These are phyloP conservation scores for Ascosphaera apis DNA, from an alignment of 2,329 filamentous ascomycete genomes.

Conservation along the genomic window DNA sequence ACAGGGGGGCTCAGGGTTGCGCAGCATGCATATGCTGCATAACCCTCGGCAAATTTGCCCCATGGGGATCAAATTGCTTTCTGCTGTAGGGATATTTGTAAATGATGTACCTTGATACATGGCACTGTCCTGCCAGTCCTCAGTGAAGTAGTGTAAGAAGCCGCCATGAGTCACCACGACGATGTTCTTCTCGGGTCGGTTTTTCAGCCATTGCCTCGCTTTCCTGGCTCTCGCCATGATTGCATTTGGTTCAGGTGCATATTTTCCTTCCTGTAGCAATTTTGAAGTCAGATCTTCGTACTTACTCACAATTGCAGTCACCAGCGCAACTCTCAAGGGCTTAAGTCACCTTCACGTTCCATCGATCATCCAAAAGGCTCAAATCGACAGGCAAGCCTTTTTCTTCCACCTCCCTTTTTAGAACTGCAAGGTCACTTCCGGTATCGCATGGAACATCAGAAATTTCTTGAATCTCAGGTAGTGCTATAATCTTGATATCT, in stretches of 20 bases:
- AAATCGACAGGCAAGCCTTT: slow-evolving; percentile 37
- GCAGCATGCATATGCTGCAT: not conserved
- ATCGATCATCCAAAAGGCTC: slow-evolving; percentile 35
- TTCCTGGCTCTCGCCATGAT: slow-evolving; percentile 38
- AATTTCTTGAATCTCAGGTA: slow-evolving; percentile 62
- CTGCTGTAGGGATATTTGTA: too few species aligned
- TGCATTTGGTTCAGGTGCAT: slow-evolving; percentile 24
- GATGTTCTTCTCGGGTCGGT: slow-evolving; percentile 38
- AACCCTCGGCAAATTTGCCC: not conserved
- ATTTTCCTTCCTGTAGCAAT: slow-evolving; percentile 17
- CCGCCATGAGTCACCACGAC: slow-evolving; percentile 64
- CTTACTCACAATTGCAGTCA: too few species aligned
- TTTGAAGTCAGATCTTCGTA: not conserved
- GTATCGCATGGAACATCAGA: slow-evolving; percentile 53
- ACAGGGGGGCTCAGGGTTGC: not conserved
- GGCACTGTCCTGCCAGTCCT: slow-evolving; percentile 47
- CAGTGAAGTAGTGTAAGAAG: slow-evolving; percentile 63
- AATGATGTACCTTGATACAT: slow-evolving; percentile 22
- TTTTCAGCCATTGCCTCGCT: slow-evolving; percentile 34
- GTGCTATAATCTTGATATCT: slow-evolving; percentile 33
- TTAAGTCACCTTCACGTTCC: slow-evolving; percentile 41
- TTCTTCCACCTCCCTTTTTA: slow-evolving; percentile 37
- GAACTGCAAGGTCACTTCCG: slow-evolving; percentile 33
- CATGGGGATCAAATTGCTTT: not conserved
- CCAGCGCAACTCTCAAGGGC: too few species aligned